Base-by-base conservation (phyloP, 768 basidiomycete genomes). In the Chalciporus chontae region DNA sequence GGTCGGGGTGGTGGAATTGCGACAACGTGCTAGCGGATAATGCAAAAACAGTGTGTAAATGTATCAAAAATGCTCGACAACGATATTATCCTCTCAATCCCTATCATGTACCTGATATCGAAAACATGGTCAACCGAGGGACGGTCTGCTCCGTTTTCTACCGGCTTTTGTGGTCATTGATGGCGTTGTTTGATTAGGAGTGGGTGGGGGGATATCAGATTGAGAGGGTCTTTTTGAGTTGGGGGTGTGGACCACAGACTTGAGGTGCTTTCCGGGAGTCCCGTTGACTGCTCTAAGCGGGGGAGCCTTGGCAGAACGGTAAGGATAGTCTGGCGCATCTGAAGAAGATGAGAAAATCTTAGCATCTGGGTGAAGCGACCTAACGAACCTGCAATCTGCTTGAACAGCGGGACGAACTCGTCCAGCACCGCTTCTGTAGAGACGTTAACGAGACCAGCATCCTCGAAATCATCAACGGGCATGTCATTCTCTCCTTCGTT, bases 321-420 rank as follows among this genome's bases (percentile, higher is more conserved):
- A 59, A 18, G 54, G 42, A n/a, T 69, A 68, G 23, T 58, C 58
- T 39, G 64, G 51, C 19, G 60, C 45, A 6, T 34, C 67, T 68
- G 24, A 31, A 13, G 8, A 8, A 9, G 23, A 23, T 64, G 40
- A 62, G 52, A 48, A 40, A 34, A 48, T 13, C 19, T 31, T 15
- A 11, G 10, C 27, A 8, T n/a, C 11, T 21, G 21, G 18, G 13
- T 3, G 11, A 11, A 40, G 23, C 13, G 29, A n/a, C 34, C 19
- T 8, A 11, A 65, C 71, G 11, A 55, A 80, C 78, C 73, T 77
- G 75, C 44, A 68, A 68, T 64, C 42, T 52, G 60, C 55, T 71
- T 79, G 74, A 94, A 94, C 21, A 93, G 68, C 29, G 76, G 73
- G 21, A 83, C 69, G 51, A 93, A 78, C 14, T 71, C 64, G 7